Percentiles rank a stretch among this genome's conserved stretches.
Conservation (phyloP, 2,329 filamentous ascomycete genomes). For the Botrytis sinoallii region DNA sequence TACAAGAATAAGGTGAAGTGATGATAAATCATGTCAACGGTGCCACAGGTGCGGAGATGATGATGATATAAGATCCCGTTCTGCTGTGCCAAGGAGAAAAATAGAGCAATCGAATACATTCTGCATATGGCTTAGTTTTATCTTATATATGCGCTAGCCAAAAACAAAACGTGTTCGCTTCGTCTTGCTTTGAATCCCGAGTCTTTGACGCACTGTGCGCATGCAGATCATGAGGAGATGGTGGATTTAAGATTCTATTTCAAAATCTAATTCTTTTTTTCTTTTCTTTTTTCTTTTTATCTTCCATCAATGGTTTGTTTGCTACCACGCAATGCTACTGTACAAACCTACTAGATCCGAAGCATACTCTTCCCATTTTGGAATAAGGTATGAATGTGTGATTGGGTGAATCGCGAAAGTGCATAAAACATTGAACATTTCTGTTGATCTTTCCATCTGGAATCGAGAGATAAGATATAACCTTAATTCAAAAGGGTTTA, state of each 20-base stretch:
- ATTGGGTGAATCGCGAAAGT: not conserved
- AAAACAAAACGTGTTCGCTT: conserved; percentile 8
- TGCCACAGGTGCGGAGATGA: not conserved
- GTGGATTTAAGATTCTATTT: not conserved
- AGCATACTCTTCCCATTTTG: not conserved
- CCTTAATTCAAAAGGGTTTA: not conserved
- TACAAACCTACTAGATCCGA: not conserved
- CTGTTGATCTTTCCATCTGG: not conserved
- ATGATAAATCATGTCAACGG: not conserved
- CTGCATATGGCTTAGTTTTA: not conserved
- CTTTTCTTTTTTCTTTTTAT: not conserved
- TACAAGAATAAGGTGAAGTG: not conserved
- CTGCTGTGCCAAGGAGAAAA: not conserved
- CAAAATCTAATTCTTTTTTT: not conserved
- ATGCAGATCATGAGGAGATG: not conserved
- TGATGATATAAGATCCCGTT: not conserved
- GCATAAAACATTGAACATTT: not conserved
- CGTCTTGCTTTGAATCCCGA: not conserved
- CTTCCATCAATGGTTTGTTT: not conserved
- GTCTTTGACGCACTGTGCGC: not conserved
- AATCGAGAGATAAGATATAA: not conserved
- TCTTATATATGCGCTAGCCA: not conserved
- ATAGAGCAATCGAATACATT: not conserved
- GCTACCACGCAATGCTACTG: not conserved
- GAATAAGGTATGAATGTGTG: not conserved